phyloP scores from a whole-genome alignment of 2,329 filamentous ascomycete genomes.

The Lachnellula suecica region DNA sequence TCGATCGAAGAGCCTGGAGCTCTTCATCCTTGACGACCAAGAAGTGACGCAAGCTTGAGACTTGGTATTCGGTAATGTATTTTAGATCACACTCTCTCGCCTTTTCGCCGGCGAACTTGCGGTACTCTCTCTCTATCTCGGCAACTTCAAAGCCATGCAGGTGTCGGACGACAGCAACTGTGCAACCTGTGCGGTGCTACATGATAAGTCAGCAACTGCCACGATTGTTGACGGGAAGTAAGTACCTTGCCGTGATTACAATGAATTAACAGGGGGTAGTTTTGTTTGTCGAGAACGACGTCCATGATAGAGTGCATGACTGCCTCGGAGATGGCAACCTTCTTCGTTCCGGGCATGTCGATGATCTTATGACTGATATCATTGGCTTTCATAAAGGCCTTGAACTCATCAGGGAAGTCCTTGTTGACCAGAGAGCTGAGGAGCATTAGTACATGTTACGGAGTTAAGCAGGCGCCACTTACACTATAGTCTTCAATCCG shows the following conservation, averaged over 20 bases:
- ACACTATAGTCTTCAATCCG: conserved; percentile 78
- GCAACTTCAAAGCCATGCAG: conserved; percentile 65
- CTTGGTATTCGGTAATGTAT: conserved; percentile 54
- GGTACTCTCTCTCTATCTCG: conserved; percentile 71
- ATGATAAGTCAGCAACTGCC: conserved; percentile 13
- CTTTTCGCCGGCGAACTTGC: conserved; percentile 61
- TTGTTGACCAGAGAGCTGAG: conserved; percentile 62
- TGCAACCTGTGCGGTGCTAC: conserved; percentile 84
- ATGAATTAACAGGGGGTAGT: conserved; percentile 82
- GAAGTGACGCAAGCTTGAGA: conserved; percentile 38
- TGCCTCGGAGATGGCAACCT: conserved; percentile 63
- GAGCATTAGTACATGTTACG: conserved; percentile 12
- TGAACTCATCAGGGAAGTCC: conserved; percentile 53
- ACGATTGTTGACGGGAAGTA: conserved; percentile 2
- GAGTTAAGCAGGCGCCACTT: conserved; percentile 34
- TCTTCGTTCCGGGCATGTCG: conserved; percentile 86
- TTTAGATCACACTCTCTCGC: conserved; percentile 58
- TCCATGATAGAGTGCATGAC: conserved; percentile 72
- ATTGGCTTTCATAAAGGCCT: conserved; percentile 62
- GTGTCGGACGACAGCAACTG: conserved; percentile 78
- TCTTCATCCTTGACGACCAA: conserved; percentile 22
- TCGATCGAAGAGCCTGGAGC: neutral
- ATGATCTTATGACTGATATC: conserved; percentile 73
- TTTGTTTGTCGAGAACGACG: conserved; percentile 67
- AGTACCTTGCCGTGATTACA: conserved; percentile 86